Evolutionary conservation across 2,329 filamentous ascomycete species (phyloP).

Genomic region (Neopestalotiopsis clavispora): DNA sequence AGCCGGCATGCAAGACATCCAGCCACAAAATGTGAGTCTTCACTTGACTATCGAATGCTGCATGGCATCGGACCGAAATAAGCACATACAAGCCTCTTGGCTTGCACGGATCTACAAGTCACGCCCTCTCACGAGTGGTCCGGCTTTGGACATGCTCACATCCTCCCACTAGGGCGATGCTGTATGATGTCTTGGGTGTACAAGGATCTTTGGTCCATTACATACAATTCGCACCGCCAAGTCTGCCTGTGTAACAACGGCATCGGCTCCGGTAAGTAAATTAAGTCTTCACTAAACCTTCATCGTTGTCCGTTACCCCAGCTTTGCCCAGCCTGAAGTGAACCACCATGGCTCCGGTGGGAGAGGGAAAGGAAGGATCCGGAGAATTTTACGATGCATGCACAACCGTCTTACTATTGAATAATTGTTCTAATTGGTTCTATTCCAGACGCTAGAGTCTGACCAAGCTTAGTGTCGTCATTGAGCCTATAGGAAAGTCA

Average conservation of each 20-base stretch:
- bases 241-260: not conserved
- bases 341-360: not conserved
- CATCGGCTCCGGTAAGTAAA: not conserved
- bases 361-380: not conserved
- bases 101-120: not conserved
- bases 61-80: slow-evolving; percentile 1
- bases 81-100: not conserved
- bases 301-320: not conserved
- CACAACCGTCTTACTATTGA: not conserved
- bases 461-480: not conserved
- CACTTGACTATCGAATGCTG: not conserved
- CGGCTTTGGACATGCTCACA: not conserved
- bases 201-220: not conserved
- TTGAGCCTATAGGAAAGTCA: not conserved
- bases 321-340: not conserved
- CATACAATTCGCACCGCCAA: not conserved
- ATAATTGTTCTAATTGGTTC: not conserved
- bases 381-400: not conserved
- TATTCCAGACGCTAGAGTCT: not conserved
- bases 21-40: not conserved
- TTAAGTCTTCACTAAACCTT: not conserved
- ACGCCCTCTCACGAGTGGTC: not conserved
- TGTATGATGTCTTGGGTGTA: not conserved
- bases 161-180: not conserved
- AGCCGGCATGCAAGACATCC: not conserved